A percentile compares a stretch with the other conserved stretches of the same genome.
Evolutionary conservation across 2,329 filamentous ascomycete species (phyloP).

Genomic region (Exophiala phaeomuriformis): DNA sequence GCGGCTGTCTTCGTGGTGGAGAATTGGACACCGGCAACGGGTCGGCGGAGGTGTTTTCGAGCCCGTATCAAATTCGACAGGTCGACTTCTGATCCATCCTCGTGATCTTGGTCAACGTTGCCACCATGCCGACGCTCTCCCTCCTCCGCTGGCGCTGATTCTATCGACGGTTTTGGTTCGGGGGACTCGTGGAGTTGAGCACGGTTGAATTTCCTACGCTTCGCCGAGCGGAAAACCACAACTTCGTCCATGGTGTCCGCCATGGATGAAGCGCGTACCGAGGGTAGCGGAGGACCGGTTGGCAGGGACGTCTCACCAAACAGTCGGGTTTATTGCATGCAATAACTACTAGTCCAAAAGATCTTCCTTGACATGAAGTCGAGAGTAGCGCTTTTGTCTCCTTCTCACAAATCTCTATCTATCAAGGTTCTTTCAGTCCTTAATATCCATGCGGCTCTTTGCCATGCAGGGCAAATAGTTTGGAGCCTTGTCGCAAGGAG

Average conservation of each 20-base stretch:
- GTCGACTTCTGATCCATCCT: conserved; percentile 9
- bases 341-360: not conserved
- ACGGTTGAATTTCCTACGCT: conserved; percentile 20
- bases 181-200: conserved; percentile 1
- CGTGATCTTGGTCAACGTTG: not conserved
- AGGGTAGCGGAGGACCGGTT: not conserved
- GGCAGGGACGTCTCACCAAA: too few species aligned
- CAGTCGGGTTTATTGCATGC: too few species aligned
- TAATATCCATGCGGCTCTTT: too few species aligned
- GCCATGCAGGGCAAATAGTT: too few species aligned
- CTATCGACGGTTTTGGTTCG: not conserved
- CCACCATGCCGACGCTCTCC: not conserved
- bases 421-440: too few species aligned
- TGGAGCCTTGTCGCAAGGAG: too few species aligned
- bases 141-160: not conserved
- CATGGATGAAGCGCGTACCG: not conserved
- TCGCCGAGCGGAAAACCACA: conserved; percentile 21
- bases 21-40: conserved; percentile 19
- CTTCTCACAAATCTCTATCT: too few species aligned
- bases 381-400: too few species aligned
- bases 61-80: conserved; percentile 11
- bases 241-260: conserved; percentile 22
- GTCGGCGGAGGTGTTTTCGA: conserved; percentile 12
- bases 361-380: too few species aligned
- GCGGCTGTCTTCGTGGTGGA: conserved; percentile 9